Conservation (phyloP, 768 basidiomycete species). For the Suillus alpinus region DNA sequence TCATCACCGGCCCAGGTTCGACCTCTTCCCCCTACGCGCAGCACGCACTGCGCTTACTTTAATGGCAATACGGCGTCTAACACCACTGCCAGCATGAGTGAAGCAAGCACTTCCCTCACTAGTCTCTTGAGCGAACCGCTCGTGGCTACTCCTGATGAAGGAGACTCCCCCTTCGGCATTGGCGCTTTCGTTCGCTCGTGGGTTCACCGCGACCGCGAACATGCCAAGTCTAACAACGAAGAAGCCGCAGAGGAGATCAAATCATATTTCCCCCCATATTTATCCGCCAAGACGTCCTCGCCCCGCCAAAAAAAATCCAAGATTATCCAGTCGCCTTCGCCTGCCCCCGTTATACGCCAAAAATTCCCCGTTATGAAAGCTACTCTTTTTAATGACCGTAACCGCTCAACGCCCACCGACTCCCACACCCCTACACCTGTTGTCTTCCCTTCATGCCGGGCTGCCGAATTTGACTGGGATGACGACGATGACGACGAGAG, state of each 20-base stretch:
- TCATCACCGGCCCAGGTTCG: conserved; percentile 38
- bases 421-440: conserved; percentile 31
- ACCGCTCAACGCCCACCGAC: conserved; percentile 19
- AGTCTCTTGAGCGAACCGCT: conserved; percentile 45
- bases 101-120: conserved; percentile 49
- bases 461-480: conserved; percentile 27
- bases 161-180: conserved; percentile 44
- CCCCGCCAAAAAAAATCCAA: conserved; percentile 19
- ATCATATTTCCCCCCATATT: conserved; percentile 26
- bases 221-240: conserved; percentile 26
- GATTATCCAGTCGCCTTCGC: conserved; percentile 11
- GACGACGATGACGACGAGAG: conserved; percentile 24
- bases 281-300: conserved; percentile 13
- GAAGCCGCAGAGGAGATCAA: conserved; percentile 29
- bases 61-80: conserved; percentile 27
- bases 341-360: conserved; percentile 12
- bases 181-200: conserved; percentile 35
- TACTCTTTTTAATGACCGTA: conserved; percentile 3
- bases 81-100: conserved; percentile 32
- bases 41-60: conserved; percentile 32
- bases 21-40: conserved; percentile 26
- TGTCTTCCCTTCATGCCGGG: conserved; percentile 31
- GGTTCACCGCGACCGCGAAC: conserved; percentile 25
- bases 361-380: conserved; percentile 15
- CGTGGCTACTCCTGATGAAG: conserved; percentile 39